Percentiles rank a stretch among this genome's conserved stretches.
phyloP scores from a whole-genome alignment of 2,329 filamentous ascomycete species.

The Pestalotiopsis sp. region DNA sequence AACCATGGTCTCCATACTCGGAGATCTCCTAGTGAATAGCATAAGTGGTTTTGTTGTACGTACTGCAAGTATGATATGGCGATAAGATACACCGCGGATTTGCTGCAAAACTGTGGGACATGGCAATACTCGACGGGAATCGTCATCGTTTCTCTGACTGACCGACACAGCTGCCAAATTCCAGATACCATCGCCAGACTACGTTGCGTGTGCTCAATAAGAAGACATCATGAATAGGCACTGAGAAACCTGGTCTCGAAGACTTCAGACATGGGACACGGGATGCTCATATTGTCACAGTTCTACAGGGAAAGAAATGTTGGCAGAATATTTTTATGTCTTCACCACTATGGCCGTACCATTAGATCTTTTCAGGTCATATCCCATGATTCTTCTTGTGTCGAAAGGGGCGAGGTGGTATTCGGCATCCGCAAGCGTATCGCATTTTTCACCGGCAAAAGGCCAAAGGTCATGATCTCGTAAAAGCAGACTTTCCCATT shows the following conservation, averaged over 20 bases:
- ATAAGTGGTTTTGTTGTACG: neutral
- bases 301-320: neutral
- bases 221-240: neutral
- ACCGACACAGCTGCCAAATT: too few species aligned
- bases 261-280: neutral
- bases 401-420: neutral
- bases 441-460: constrained; percentile 1
- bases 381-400: neutral
- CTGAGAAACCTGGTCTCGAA: neutral
- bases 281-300: neutral
- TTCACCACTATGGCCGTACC: neutral
- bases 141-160: too few species aligned
- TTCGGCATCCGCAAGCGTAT: neutral
- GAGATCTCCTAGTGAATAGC: neutral
- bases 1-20: neutral
- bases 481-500: constrained; percentile 38
- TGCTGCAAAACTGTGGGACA: neutral
- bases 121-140: neutral
- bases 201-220: too few species aligned
- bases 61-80: neutral
- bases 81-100: neutral
- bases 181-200: too few species aligned
- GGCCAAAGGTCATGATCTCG: constrained; percentile 26
- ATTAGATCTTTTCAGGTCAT: neutral
- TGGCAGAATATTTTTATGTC: neutral